These are phyloP conservation scores for Cladosporium colombiae DNA, from an alignment of 2,329 filamentous ascomycete species.

Conservation along the genomic window DNA sequence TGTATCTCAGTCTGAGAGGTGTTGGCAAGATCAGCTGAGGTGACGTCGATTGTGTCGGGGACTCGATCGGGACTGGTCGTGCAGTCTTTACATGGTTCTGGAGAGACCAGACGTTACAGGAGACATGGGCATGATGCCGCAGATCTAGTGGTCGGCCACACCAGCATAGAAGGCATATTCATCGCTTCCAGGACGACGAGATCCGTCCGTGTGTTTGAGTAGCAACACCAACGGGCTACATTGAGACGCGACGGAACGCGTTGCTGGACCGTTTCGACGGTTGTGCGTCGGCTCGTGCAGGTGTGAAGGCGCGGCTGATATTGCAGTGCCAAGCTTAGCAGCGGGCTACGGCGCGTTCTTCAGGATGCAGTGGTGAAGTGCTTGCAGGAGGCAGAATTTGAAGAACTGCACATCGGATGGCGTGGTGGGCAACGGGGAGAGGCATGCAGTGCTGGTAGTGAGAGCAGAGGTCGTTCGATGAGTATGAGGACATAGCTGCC, in stretches of 20 bases:
- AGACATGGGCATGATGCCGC: not conserved
- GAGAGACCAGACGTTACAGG: not conserved
- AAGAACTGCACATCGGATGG: not conserved
- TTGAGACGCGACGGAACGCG: not conserved
- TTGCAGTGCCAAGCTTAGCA: constrained; percentile 19
- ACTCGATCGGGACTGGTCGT: not conserved
- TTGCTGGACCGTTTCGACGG: not conserved
- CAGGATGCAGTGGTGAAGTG: constrained; percentile 18
- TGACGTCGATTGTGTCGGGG: not conserved
- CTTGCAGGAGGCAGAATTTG: constrained; percentile 8
- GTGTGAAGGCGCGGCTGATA: constrained; percentile 9
- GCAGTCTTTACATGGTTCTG: not conserved
- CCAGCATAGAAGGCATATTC: not conserved
- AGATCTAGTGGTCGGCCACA: not conserved
- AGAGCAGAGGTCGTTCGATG: not conserved
- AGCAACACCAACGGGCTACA: not conserved
- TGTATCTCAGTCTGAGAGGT: constrained; percentile 63
- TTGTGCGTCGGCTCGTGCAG: constrained; percentile 1
- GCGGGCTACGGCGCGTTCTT: constrained; percentile 15
- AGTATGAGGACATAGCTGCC: not conserved
- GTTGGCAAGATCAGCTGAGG: constrained; percentile 51
- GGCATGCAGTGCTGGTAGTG: not conserved
- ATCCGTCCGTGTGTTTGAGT: not conserved
- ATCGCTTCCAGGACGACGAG: not conserved
- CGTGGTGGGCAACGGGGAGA: not conserved